phyloP scores from a whole-genome alignment of 768 basidiomycete genomes.

The Kwoniella sp. region DNA sequence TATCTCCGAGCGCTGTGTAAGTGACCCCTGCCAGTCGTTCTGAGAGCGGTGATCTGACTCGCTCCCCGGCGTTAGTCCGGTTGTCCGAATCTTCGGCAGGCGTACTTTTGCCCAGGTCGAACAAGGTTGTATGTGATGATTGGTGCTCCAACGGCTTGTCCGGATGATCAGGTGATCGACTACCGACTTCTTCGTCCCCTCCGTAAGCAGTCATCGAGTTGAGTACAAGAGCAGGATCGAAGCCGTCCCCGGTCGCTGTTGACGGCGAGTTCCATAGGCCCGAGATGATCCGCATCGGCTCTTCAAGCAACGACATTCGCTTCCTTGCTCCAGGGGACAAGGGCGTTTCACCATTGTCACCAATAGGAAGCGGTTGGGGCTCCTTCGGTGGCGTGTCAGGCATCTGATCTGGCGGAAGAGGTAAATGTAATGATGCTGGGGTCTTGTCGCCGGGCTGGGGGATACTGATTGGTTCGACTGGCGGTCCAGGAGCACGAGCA shows the following conservation, averaged over 20 bases:
- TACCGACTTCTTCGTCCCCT: constrained; percentile 8
- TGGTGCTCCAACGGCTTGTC: neutral
- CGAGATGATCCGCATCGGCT: constrained; percentile 35
- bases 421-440: constrained; percentile 21
- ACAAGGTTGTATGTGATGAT: constrained; percentile 6
- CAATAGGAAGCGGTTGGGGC: neutral
- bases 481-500: constrained; percentile 23
- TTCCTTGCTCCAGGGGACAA: constrained; percentile 15
- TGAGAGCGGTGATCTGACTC: constrained; percentile 16
- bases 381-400: constrained; percentile 30
- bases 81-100: neutral
- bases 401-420: constrained; percentile 43
- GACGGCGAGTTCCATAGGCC: constrained; percentile 26
- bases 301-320: constrained; percentile 27
- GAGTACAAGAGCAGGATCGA: constrained; percentile 34
- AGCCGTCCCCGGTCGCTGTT: constrained; percentile 19
- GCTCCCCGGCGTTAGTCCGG: neutral
- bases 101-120: neutral
- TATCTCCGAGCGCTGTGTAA: neutral
- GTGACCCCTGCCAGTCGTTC: constrained; percentile 21
- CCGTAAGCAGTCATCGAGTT: constrained; percentile 31
- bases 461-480: constrained; percentile 25
- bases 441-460: constrained; percentile 26
- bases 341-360: neutral
- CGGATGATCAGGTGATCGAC: neutral